These are phyloP conservation scores for Aspergillus nidulans DNA, from an alignment of 495 filamentous ascomycete species.

Conservation along the genomic window DNA sequence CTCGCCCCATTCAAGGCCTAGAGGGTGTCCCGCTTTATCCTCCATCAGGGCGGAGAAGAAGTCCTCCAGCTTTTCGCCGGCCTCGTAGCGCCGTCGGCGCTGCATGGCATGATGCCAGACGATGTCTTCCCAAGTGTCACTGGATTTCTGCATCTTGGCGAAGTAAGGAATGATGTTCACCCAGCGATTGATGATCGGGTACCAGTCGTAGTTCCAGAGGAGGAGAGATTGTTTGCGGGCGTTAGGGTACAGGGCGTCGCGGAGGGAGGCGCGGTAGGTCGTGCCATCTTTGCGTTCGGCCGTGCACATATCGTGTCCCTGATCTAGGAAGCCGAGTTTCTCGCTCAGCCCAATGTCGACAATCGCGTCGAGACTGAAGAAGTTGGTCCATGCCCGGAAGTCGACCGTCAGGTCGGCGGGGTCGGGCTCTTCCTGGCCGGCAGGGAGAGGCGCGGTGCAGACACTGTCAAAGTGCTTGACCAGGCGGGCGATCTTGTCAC, in stretches of 20 bases:
- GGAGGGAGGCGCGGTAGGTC: slow-evolving; percentile 35
- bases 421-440: slow-evolving; percentile 22
- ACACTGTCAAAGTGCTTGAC: slow-evolving; percentile 37
- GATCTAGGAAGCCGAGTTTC: slow-evolving; percentile 48
- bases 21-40: slow-evolving; percentile 43
- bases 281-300: slow-evolving; percentile 40
- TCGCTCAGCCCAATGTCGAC: slow-evolving; percentile 50
- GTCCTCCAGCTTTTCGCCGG: slow-evolving; percentile 52
- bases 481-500: slow-evolving; percentile 44
- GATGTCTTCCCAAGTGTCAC: slow-evolving; percentile 35
- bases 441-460: slow-evolving; percentile 23
- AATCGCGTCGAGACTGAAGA: slow-evolving; percentile 48
- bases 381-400: slow-evolving; percentile 42
- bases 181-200: slow-evolving; percentile 27
- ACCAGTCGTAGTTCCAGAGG: slow-evolving; percentile 49
- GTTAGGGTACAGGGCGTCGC: slow-evolving; percentile 44
- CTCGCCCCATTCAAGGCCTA: slow-evolving; percentile 33
- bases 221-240: slow-evolving; percentile 37
- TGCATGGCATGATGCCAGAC: slow-evolving; percentile 34
- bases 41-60: slow-evolving; percentile 56
- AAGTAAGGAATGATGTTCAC: slow-evolving; percentile 33
- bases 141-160: slow-evolving; percentile 21
- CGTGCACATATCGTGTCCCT: slow-evolving; percentile 37
- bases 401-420: slow-evolving; percentile 32
- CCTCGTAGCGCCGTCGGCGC: slow-evolving; percentile 38